A percentile compares a stretch with the other conserved stretches of the same genome.
phyloP scores from a whole-genome alignment of 1,284 basidiomycete species.

The Golubevia sp. region DNA sequence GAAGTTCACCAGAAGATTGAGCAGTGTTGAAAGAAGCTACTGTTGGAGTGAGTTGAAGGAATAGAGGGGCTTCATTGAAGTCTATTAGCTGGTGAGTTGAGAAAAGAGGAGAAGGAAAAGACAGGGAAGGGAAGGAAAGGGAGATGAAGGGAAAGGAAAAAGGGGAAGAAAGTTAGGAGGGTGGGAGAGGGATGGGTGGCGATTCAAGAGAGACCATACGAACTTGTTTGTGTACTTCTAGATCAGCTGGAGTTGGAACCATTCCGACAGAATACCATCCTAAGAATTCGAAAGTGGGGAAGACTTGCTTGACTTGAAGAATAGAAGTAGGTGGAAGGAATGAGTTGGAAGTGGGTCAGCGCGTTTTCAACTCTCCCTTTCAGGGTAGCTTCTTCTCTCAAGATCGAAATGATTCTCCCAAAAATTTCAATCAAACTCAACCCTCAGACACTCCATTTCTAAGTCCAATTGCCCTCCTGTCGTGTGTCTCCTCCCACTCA shows the following conservation, averaged over 20 bases:
- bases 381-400: not conserved
- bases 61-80: conserved; percentile 65
- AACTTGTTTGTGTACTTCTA: conserved; percentile 83
- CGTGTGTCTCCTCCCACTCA: not conserved
- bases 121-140: not conserved
- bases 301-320: conserved; percentile 84
- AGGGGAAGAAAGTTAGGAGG: too few species aligned
- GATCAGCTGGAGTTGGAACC: conserved; percentile 73
- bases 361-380: not conserved
- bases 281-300: conserved; percentile 91
- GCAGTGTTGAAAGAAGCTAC: too few species aligned
- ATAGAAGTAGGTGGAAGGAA: not conserved
- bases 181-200: conserved; percentile 66
- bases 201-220: conserved; percentile 65
- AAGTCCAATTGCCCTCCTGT: too few species aligned
- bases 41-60: conserved; percentile 64
- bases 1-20: conserved; percentile 25
- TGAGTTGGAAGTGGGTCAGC: not conserved
- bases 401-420: too few species aligned
- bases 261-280: conserved; percentile 92
- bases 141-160: too few species aligned
- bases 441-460: too few species aligned
- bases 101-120: not conserved
- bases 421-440: too few species aligned
- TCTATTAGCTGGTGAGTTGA: conserved; percentile 63